A percentile compares a stretch with the other conserved stretches of the same genome.
Evolutionary conservation across 352 stramenopile genomes (phyloP).

Genomic region (Globisporangium barbulae): DNA sequence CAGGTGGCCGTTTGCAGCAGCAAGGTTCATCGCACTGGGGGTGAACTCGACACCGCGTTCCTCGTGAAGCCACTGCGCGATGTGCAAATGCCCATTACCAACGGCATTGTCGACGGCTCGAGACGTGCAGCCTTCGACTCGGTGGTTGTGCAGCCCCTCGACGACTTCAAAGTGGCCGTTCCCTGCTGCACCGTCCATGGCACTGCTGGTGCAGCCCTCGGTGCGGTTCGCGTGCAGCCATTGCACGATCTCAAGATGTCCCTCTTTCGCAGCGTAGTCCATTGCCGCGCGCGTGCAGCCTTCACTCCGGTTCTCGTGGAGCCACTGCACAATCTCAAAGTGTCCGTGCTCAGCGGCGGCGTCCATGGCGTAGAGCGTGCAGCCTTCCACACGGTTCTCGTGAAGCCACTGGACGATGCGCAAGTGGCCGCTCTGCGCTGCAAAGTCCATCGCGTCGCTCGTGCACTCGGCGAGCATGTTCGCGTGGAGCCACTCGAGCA

Average conservation of each 20-base stretch:
- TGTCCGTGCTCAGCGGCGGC: slow-evolving; percentile 31
- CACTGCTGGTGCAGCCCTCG: slow-evolving; percentile 4
- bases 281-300: slow-evolving; percentile 6
- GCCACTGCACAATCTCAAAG: slow-evolving; percentile 48
- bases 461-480: slow-evolving; percentile 12
- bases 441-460: slow-evolving; percentile 15
- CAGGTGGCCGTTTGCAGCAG: slow-evolving; percentile 2
- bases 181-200: slow-evolving; percentile 8
- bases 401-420: slow-evolving; percentile 62
- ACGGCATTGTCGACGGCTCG: slow-evolving; percentile 6
- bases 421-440: slow-evolving; percentile 36
- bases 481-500: slow-evolving; percentile 10
- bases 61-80: slow-evolving; percentile 10
- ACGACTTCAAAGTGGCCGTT: slow-evolving; percentile 5
- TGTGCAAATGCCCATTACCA: background rate
- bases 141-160: slow-evolving; percentile 8
- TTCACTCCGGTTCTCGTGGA: slow-evolving; percentile 37
- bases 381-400: slow-evolving; percentile 26
- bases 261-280: slow-evolving; percentile 7
- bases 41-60: slow-evolving; percentile 5
- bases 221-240: slow-evolving; percentile 3
- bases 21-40: slow-evolving; percentile 6
- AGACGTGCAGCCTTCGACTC: slow-evolving; percentile 9
- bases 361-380: slow-evolving; percentile 13
- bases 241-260: slow-evolving; percentile 2